Base-by-base conservation (phyloP, 1,284 basidiomycete genomes). In the Boletus hoseneyae region DNA sequence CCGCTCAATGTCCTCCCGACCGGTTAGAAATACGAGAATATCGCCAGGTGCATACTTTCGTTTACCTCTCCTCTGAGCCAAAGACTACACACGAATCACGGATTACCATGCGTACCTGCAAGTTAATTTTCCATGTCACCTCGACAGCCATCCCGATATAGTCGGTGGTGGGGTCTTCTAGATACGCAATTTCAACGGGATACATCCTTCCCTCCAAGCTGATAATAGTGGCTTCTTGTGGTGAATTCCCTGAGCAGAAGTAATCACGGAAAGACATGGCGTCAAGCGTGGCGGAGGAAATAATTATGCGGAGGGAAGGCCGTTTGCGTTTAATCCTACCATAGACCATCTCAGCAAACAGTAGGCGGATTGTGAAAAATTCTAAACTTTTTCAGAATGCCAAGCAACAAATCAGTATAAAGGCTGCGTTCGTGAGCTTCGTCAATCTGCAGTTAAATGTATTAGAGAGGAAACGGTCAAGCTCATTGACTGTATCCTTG, bases 391-490 rank as follows among this genome's bases (percentile, higher is more conserved):
- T 97, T 97, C 36, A 97, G 70, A 19, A 98, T 74, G 0, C 97
- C 96, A 4, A 99, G 77, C 6, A 99, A 73, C 48, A 99, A 74
- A 66, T 99, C 97, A 1, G 96, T 97, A 60, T 97, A 92, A 18
- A 97, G 77, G 52, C 92, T 94, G 21, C 96, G 78, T 66, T 99
- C 97, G 70, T 99, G 96, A 1, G 93, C 96, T 73, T 99, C 97
- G 62, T 99, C 97, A 45, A 95, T 85, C 92, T 95, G 34, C 15
- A 47, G 42, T 42, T 41, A 51, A 59, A 47, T 25, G 21, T 18
- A 9, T 49, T 11, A 55, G 51, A 47, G 27, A 29, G 12, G 18
- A 23, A 32, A 27, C 42, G 44, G 52, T 53, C 54, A 54, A 56
- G 43, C 47, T 10, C 36, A 21, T 56, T 21, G 29, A 46, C 47